Base-by-base conservation (phyloP, 805 yeast genomes). In the Saccharomycopsis schoenii region DNA sequence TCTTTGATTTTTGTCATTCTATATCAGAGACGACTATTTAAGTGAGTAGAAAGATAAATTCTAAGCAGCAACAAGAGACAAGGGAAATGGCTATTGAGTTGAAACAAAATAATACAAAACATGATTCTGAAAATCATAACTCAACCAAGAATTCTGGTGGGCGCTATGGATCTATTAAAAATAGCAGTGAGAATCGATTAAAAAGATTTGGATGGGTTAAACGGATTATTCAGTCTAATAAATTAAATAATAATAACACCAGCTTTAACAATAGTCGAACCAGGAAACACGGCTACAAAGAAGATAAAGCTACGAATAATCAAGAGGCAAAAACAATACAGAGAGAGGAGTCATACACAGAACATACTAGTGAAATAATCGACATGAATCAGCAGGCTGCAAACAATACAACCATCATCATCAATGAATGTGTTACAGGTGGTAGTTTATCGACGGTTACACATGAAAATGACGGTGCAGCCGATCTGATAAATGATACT, bases 171-270 rank as follows among this genome's bases (percentile, higher is more conserved):
- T 47, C 52, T 24, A 47, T 47, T 12, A 47, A 24, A 47, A 25
- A 24, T 34, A 47, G 15, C 12, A 47, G 47, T 29, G 41, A 55
- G n/a, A 47, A 59, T 42, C 58, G 56, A 39, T n/a, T 50, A 19
- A 52, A 61, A n/a, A 34, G 65, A 51, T 62, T 62, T 43, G 65
- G 65, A 17, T 62, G 65, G 65, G 65, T 62, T 29, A 60, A 61
- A 15, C 47, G 65, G 40, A 55, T 62, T 54, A 62, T 62, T 4
- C 63, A 60, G 54, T 62, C 65, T 4, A 62, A 62, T 51, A 60
- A 60, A 37, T 41, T 50, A 11, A 56, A 52, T 51, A 58, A n/a
- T 34, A 47, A 47, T 47, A 37, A 34, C 12, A 24, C 36, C 12
- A 24, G 43, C 41, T 17, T 55, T 12, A 56, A 41, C 24, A 19